Evolutionary conservation across 441 rosid genomes (phyloP), one percentile per base, ranked within the genome.

Genomic region (Codiaeum variegatum): DNA sequence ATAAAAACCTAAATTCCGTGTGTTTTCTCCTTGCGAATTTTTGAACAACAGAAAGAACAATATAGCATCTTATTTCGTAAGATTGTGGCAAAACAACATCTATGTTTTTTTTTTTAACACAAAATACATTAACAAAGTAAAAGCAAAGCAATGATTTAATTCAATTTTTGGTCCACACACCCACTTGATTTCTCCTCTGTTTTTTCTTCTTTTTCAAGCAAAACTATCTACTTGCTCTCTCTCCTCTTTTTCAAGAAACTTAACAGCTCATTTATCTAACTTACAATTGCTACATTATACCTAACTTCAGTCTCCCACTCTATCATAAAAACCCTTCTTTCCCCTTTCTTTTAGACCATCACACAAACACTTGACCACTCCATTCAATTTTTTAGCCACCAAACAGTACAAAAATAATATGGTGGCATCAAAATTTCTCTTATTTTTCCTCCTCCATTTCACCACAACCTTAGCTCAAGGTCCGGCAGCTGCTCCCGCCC

Each of bases 151-250:
- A 84, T 79, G 78, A 84, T 80, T 55, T 77, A 67, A 66, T 28
- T 62, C 67, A 77, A 72, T 47, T 49, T 73, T 80, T 76, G 73
- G 67, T 54, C 72, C 64, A 19, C 9, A 60, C 52, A 73, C 74
- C 75, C 78, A 81, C 74, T 78, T 80, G 40, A 73, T 69, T 67
- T 75, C 78, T 32, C 73, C 71, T 64, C 19, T 42, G 78, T 65
- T 78, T 80, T 85, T 83, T 70, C 97, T 86, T 82, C 69, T 62
- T 80, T 80, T 79, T 19, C 77, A 91, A 88, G 94, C 94, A 87
- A 91, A 67, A n/a, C n/a, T n/a, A n/a, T n/a, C 84, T 76, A 72
- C 86, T 86, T 77, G 91, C 75, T 86, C 75, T 59, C 9, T 47
- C 76, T 69, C 80, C 75, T 78, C 83, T 81, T 74, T 76, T 78